Base-by-base conservation (phyloP, 1,284 basidiomycete genomes). In the Tilletia setariae region DNA sequence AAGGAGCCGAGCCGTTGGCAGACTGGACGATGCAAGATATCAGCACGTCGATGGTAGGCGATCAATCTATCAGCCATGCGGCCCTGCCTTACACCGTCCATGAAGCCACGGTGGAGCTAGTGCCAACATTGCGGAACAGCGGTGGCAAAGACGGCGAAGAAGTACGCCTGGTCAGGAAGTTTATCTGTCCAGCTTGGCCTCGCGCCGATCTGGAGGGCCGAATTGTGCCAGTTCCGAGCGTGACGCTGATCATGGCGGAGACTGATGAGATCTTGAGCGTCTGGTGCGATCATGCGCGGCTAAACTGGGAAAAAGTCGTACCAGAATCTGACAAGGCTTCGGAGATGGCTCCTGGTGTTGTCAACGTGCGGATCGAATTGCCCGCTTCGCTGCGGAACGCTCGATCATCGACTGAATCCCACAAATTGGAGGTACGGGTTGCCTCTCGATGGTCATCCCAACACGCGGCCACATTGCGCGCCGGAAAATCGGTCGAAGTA, bases 251-350 rank as follows among this genome's bases (percentile, higher is more conserved):
- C 30, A 61, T 61, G 56, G 19, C 15, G 1, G 32, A 61, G 7
- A 19, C 25, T 0, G 56, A 61, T 30, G 56, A 61, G 2, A 30
- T 61, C 15, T 16, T 61, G 28, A 61, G 56, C 21, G 56, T 61
- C 2, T 61, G 56, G 56, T 61, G 56, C 28, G 56, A 61, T 30
- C 56, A 61, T 40, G 56, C 28, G 9, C 56, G 56, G 56, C 28
- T 61, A 16, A 61, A 30, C 8, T 61, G 56, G 56, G 19, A 25
- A 28, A 21, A 25, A 23, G 21, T 53, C 21, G 13, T 13, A 15
- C 23, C n/a, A 21, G 51, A 53, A 15, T 21, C 21, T 15, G n/a
- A 21, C 23, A 23, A 28, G n/a, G 51, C 21, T 4, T 19, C 13
- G n/a, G 51, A 53, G 13, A 19, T 53, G 16, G 23, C 7, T 6